Conservation (phyloP, 108 stramenopile species). For the Stephanodiscus triporus region DNA sequence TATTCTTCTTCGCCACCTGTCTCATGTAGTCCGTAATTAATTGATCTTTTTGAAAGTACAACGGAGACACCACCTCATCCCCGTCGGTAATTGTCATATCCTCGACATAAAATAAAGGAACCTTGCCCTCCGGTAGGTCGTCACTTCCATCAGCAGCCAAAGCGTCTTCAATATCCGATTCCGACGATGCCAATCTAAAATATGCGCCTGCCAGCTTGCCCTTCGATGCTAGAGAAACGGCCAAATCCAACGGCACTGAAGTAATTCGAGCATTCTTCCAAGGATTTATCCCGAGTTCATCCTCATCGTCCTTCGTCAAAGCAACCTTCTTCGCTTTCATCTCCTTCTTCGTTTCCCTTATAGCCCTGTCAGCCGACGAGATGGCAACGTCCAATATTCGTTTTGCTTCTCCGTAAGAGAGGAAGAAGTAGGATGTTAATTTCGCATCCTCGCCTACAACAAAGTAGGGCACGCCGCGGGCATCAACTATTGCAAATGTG, state of each 20-base stretch:
- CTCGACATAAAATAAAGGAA: conserved; percentile 79
- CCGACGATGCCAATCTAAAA: conserved; percentile 71
- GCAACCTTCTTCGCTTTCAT: conserved; percentile 41
- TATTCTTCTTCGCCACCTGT: conserved; percentile 28
- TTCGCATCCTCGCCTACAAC: conserved; percentile 89
- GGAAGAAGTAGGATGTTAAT: conserved; percentile 83
- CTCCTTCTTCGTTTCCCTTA: conserved; percentile 49
- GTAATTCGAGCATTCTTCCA: conserved; percentile 75
- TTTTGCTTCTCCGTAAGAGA: conserved; percentile 66
- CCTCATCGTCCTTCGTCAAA: conserved; percentile 53
- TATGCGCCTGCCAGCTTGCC: conserved; percentile 60
- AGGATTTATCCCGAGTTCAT: conserved; percentile 62
- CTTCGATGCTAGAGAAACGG: conserved; percentile 66
- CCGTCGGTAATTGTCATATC: conserved; percentile 56
- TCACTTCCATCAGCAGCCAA: conserved; percentile 53
- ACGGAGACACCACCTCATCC: conserved; percentile 39
- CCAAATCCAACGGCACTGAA: conserved; percentile 78
- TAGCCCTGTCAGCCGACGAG: conserved; percentile 62
- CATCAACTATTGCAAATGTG: conserved; percentile 80
- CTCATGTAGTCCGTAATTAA: conserved; percentile 60
- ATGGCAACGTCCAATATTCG: conserved; percentile 67
- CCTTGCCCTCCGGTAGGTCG: conserved; percentile 83
- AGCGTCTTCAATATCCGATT: conserved; percentile 72
- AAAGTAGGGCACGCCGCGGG: conserved; percentile 74
- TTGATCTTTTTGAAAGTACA: conserved; percentile 75